Evolutionary conservation across 2,329 filamentous ascomycete species (phyloP).

Genomic region (Tolypocladium sp.): DNA sequence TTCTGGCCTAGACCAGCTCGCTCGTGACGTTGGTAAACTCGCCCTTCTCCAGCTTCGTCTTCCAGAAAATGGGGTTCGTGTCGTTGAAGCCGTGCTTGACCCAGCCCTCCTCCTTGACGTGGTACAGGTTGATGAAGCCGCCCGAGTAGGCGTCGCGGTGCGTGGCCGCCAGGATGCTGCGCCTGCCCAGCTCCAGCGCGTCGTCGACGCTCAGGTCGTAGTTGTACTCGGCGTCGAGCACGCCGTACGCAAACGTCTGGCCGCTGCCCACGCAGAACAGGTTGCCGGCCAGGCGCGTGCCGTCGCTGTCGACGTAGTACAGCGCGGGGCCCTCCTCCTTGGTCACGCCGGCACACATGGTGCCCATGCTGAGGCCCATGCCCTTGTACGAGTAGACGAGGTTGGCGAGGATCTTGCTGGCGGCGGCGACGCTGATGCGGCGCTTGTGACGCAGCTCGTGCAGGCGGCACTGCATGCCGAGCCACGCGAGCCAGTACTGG

Average conservation of each 20-base stretch:
- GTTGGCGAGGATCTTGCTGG: slow-evolving; percentile 97
- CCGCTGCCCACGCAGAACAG: slow-evolving; percentile 97
- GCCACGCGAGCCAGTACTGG: slow-evolving; percentile 98
- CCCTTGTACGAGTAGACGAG: slow-evolving; percentile 98
- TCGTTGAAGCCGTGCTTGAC: slow-evolving; percentile 98
- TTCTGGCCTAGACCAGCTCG: slow-evolving; percentile 39
- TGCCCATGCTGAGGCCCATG: slow-evolving; percentile 98
- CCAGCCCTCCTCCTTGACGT: slow-evolving; percentile 98
- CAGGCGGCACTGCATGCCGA: slow-evolving; percentile 97
- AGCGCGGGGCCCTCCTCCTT: slow-evolving; percentile 91
- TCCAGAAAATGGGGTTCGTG: slow-evolving; percentile 99
- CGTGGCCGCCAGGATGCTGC: slow-evolving; percentile 91
- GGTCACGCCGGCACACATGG: slow-evolving; percentile 97
- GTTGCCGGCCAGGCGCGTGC: slow-evolving; percentile 85
- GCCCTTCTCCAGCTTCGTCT: slow-evolving; percentile 96
- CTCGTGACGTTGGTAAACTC: slow-evolving; percentile 96
- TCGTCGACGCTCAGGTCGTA: slow-evolving; percentile 84
- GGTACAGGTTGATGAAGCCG: slow-evolving; percentile 97
- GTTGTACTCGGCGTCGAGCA: slow-evolving; percentile 88
- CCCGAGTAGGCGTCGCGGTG: slow-evolving; percentile 98
- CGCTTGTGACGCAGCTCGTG: slow-evolving; percentile 99
- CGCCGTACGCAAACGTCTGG: slow-evolving; percentile 98
- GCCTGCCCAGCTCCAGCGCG: slow-evolving; percentile 79
- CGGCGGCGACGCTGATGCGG: slow-evolving; percentile 93
- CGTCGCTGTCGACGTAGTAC: slow-evolving; percentile 95